These are phyloP conservation scores for Termitomyces sp. DNA, from an alignment of 768 basidiomycete genomes.

Conservation along the genomic window DNA sequence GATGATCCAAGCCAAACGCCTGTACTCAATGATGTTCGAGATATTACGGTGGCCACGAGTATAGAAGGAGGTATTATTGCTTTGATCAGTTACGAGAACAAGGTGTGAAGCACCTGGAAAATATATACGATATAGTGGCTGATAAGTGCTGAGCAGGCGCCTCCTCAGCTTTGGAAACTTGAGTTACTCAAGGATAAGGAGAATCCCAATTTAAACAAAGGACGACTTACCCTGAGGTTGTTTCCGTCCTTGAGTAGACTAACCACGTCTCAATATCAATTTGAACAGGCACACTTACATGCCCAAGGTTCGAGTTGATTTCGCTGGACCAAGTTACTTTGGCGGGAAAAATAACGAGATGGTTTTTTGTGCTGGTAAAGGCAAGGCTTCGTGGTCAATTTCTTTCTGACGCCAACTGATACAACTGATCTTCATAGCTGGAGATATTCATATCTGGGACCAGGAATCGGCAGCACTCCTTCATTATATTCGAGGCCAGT, in stretches of 20 bases:
- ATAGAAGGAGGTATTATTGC: constrained; percentile 45
- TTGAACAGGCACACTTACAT: constrained; percentile 60
- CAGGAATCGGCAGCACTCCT: constrained; percentile 69
- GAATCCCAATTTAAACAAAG: constrained; percentile 22
- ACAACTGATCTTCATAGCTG: constrained; percentile 35
- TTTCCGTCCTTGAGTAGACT: constrained; percentile 5
- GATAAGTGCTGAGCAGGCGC: constrained; percentile 37
- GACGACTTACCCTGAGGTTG: constrained; percentile 36
- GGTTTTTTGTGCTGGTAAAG: constrained; percentile 73
- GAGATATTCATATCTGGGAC: constrained; percentile 85
- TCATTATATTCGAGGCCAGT: constrained; percentile 62
- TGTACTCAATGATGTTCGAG: constrained; percentile 65
- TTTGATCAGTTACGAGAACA: constrained; percentile 69
- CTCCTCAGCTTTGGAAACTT: constrained; percentile 70
- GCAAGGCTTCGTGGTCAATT: constrained; percentile 23
- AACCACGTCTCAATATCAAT: constrained; percentile 3
- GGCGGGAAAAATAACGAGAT: constrained; percentile 77
- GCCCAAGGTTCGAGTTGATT: constrained; percentile 62
- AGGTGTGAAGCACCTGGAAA: constrained; percentile 30
- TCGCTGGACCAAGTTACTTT: constrained; percentile 79
- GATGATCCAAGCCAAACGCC: constrained; percentile 52
- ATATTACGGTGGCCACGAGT: constrained; percentile 57
- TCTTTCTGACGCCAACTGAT: background rate
- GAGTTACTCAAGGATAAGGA: constrained; percentile 43
- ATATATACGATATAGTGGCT: background rate